Conservation (phyloP, 2,329 filamentous ascomycete species). For the Phyllosticta citrichinensis region DNA sequence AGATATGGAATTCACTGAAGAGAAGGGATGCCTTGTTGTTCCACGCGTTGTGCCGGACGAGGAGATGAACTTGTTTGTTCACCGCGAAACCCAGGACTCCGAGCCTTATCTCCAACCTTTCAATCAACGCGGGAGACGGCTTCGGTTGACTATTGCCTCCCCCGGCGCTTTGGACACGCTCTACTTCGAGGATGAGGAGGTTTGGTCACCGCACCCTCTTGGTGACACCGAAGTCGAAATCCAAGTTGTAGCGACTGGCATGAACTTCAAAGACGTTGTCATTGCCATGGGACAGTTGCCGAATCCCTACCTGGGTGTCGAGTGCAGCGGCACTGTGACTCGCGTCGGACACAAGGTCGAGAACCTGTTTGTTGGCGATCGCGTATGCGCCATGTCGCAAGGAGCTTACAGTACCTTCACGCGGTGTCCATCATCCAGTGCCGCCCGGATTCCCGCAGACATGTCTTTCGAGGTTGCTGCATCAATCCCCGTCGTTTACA, state of each 20-base stretch:
- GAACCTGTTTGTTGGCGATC: constrained; percentile 11
- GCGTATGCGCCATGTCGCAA: constrained; percentile 9
- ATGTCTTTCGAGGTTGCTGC: constrained; percentile 18
- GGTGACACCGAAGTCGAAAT: constrained; percentile 22
- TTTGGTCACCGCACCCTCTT: not conserved
- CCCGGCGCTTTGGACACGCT: constrained; percentile 5
- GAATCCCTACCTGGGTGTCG: constrained; percentile 11
- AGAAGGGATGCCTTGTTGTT: not conserved
- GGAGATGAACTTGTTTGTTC: constrained; percentile 1
- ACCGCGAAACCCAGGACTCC: not conserved
- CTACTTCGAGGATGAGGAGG: constrained; percentile 3
- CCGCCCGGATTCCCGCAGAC: not conserved
- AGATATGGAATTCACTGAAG: constrained; percentile 8
- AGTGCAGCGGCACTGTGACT: constrained; percentile 15
- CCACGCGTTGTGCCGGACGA: constrained; percentile 4
- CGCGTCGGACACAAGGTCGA: constrained; percentile 11
- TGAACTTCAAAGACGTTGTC: constrained; percentile 12
- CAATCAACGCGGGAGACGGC: not conserved
- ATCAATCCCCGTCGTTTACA: constrained; percentile 14
- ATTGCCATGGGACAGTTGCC: constrained; percentile 15
- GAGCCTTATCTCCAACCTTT: constrained; percentile 6
- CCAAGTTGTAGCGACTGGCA: constrained; percentile 5
- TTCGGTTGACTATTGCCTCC: constrained; percentile 1
- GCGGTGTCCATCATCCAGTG: not conserved
- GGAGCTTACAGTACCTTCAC: constrained; percentile 7